These are phyloP conservation scores for Globisporangium paddicum DNA, from an alignment of 352 stramenopile species.

Conservation along the genomic window DNA sequence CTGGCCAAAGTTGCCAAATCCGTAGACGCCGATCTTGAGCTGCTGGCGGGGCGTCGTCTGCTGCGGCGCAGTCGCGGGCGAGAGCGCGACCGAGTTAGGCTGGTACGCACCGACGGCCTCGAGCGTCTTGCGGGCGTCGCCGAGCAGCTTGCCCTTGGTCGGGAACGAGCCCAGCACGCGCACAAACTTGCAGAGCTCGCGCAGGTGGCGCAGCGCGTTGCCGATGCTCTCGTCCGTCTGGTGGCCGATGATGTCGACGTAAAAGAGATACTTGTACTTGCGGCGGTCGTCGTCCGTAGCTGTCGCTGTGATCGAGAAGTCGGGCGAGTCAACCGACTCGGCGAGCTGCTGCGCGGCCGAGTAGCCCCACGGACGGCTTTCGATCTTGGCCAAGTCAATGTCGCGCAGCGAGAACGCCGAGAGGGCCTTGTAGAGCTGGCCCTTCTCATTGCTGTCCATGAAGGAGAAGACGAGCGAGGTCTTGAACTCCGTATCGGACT, in stretches of 20 bases:
- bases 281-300: constrained; percentile 22
- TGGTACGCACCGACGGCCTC: constrained; percentile 43
- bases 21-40: constrained; percentile 95
- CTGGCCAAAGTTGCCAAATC: constrained; percentile 97
- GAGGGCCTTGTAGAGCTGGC: constrained; percentile 58
- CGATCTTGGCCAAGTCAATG: constrained; percentile 70
- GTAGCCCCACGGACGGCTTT: constrained; percentile 58
- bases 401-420: constrained; percentile 58
- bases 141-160: constrained; percentile 58
- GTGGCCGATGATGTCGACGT: constrained; percentile 65
- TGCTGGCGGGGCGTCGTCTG: constrained; percentile 26
- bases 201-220: constrained; percentile 74
- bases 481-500: constrained; percentile 46
- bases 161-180: constrained; percentile 83
- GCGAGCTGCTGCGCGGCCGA: constrained; percentile 54
- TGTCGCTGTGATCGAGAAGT: constrained; percentile 21
- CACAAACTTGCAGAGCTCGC: constrained; percentile 81
- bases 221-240: constrained; percentile 58
- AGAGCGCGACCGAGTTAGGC: constrained; percentile 18
- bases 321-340: constrained; percentile 19
- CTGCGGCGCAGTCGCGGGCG: constrained; percentile 18
- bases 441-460: constrained; percentile 51
- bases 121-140: constrained; percentile 49
- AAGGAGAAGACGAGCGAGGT: constrained; percentile 75
- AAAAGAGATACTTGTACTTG: constrained; percentile 82